phyloP scores from a whole-genome alignment of 1,139 yeast species.

The Arxiozyma bovina region DNA sequence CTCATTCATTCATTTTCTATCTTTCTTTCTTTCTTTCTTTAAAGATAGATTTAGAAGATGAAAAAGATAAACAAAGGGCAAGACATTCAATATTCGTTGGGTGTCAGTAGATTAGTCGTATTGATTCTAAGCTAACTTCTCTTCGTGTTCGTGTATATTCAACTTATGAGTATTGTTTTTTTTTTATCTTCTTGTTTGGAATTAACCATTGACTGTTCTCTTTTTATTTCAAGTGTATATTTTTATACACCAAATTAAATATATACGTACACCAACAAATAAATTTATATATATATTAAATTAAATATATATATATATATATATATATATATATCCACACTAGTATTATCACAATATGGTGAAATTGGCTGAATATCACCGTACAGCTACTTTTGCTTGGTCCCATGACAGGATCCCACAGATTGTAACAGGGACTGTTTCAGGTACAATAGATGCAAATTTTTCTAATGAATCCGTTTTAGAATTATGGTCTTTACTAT shows the following conservation, averaged over 20 bases:
- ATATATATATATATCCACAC: no score
- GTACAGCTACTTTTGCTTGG: constrained; percentile 95
- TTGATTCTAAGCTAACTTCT: no score
- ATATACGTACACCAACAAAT: neutral
- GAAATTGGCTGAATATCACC: constrained; percentile 70
- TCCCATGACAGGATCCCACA: constrained; percentile 66
- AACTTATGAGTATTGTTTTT: no score
- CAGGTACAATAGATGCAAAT: constrained; percentile 88
- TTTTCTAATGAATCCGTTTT: constrained; percentile 70
- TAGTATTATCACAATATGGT: constrained; percentile 45
- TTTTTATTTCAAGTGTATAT: neutral
- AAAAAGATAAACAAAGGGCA: neutral
- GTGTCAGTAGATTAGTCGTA: neutral
- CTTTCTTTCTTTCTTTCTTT: neutral
- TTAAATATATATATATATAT: no score
- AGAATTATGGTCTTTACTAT: constrained; percentile 67
- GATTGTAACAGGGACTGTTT: constrained; percentile 83
- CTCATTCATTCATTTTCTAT: no score
- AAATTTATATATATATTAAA: no score
- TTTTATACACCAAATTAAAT: no score
- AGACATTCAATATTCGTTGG: neutral
- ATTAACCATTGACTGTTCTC: neutral
- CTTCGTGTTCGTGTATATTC: neutral
- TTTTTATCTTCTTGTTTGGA: neutral
- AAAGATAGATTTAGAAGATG: neutral